These are phyloP conservation scores for Debaryomyces robertsiae DNA, from an alignment of 1,139 yeast genomes.

Conservation along the genomic window DNA sequence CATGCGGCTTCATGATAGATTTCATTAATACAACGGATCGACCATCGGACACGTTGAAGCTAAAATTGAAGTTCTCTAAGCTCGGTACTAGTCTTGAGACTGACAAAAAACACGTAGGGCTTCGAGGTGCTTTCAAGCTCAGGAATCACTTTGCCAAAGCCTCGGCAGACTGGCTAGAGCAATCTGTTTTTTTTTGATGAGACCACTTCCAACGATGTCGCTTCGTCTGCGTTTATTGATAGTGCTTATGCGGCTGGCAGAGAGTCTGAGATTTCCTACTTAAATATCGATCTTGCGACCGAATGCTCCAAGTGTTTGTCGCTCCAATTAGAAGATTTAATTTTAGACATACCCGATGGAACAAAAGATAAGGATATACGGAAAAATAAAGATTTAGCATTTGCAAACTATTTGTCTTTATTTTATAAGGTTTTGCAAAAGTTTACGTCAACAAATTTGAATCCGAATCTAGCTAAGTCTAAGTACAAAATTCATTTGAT, in stretches of 20 bases:
- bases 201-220: constrained; percentile 12
- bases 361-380: constrained; percentile 56
- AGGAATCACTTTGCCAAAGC: constrained; percentile 64
- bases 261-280: constrained; percentile 50
- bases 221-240: constrained; percentile 5
- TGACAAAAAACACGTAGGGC: constrained; percentile 38
- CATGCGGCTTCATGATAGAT: constrained; percentile 32
- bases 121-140: constrained; percentile 57
- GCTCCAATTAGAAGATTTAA: constrained; percentile 53
- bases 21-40: constrained; percentile 38
- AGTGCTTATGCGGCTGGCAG: constrained; percentile 9
- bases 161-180: constrained; percentile 70
- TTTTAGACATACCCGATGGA: constrained; percentile 65
- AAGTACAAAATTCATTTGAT: constrained; percentile 59
- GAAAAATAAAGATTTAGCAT: constrained; percentile 63
- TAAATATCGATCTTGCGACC: constrained; percentile 65
- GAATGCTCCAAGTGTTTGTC: constrained; percentile 66
- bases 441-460: constrained; percentile 38
- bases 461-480: constrained; percentile 25
- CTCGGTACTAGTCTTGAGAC: constrained; percentile 52
- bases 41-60: constrained; percentile 43
- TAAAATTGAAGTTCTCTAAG: constrained; percentile 62
- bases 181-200: constrained; percentile 45
- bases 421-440: constrained; percentile 72
- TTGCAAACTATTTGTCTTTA: constrained; percentile 71